Evolutionary conservation across 371 early-diverging fungal species (phyloP).

Genomic region (Sporodiniella umbellata): DNA sequence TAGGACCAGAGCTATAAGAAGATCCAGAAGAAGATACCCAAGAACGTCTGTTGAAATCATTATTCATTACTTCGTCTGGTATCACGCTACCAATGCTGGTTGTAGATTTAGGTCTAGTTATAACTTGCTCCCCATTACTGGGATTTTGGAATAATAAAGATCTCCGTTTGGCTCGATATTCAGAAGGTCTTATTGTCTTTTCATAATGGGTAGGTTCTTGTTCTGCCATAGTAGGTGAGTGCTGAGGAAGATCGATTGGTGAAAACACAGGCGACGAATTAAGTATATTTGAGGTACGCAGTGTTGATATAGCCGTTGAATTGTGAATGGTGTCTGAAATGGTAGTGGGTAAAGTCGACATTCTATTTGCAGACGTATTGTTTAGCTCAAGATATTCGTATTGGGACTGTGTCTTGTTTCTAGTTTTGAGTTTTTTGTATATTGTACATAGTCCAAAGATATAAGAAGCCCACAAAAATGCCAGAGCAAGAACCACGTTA

Average conservation of each 20-base stretch:
- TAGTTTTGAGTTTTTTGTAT: constrained; percentile 29
- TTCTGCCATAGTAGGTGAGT: not conserved
- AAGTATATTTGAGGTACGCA: constrained; percentile 1
- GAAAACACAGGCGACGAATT: not conserved
- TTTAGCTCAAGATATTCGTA: constrained; percentile 32
- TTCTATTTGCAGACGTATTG: constrained; percentile 7
- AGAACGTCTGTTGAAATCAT: constrained; percentile 9
- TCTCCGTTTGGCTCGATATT: constrained; percentile 48
- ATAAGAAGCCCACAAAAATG: constrained; percentile 40
- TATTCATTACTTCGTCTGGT: constrained; percentile 15
- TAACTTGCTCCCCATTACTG: not conserved
- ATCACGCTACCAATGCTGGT: constrained; percentile 15
- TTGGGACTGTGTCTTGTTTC: constrained; percentile 41
- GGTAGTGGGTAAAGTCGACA: constrained; percentile 3
- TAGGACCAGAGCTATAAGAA: constrained; percentile 12
- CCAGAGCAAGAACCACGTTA: constrained; percentile 27
- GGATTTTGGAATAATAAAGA: constrained; percentile 37
- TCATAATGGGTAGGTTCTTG: constrained; percentile 6
- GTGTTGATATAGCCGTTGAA: not conserved
- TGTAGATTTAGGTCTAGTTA: constrained; percentile 4
- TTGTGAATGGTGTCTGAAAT: not conserved
- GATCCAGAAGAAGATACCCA: constrained; percentile 19
- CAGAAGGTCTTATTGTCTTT: constrained; percentile 37
- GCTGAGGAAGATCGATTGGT: not conserved
- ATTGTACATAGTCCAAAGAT: constrained; percentile 63